phyloP scores from a whole-genome alignment of 2,329 filamentous ascomycete species.

The Diaporthe amygdali region DNA sequence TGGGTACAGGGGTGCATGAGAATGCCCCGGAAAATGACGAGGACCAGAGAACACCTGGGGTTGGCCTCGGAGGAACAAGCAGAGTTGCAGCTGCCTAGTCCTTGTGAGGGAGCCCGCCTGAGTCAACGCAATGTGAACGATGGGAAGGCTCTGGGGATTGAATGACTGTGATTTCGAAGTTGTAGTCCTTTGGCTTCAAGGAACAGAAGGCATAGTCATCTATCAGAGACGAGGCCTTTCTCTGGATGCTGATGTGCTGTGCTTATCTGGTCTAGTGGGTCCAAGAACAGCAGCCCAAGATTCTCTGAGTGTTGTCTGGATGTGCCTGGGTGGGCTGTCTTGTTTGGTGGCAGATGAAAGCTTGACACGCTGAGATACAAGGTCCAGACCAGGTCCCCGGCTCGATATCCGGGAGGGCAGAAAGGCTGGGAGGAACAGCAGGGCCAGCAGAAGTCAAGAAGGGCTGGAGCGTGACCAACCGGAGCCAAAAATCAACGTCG shows the following conservation, averaged over 20 bases:
- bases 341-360: neutral
- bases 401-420: conserved; percentile 4
- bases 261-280: neutral
- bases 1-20: neutral
- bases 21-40: neutral
- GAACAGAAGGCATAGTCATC: neutral
- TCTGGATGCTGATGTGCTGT: neutral
- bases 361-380: neutral
- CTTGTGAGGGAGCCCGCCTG: conserved; percentile 6
- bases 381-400: neutral
- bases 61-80: neutral
- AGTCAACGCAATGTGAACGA: neutral
- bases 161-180: neutral
- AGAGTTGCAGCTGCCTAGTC: neutral
- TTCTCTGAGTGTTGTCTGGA: neutral
- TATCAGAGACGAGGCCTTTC: neutral
- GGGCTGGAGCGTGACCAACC: conserved; percentile 5
- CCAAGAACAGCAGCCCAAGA: neutral
- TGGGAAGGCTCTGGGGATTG: neutral
- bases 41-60: neutral
- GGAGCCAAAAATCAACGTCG: conserved; percentile 12
- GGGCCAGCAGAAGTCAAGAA: neutral
- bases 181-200: neutral
- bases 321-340: neutral
- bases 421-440: neutral